Conservation (phyloP, 192 early-diverging fungal genomes). For the Funneliformis mosseae region DNA sequence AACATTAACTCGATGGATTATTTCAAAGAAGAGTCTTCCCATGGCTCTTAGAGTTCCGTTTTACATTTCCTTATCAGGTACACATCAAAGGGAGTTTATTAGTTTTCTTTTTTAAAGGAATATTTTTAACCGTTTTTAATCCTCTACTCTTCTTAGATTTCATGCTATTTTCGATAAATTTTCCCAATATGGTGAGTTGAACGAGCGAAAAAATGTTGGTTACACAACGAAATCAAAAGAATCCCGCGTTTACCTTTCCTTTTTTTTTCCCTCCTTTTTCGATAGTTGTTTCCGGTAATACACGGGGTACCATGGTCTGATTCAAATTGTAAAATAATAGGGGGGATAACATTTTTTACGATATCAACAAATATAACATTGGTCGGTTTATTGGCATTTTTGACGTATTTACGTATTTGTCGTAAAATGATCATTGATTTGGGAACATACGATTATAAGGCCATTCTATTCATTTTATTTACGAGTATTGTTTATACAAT, state of each 20-base stretch:
- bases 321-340: background rate
- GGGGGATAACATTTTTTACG: slow-evolving; percentile 10
- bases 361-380: slow-evolving; percentile 6
- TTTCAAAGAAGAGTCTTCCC: background rate
- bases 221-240: background rate
- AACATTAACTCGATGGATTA: background rate
- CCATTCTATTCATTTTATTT: background rate
- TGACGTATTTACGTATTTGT: slow-evolving; percentile 18
- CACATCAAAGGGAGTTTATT: background rate
- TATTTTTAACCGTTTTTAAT: background rate
- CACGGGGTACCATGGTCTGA: slow-evolving; percentile 2
- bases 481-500: background rate
- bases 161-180: background rate
- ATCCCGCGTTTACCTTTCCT: background rate
- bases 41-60: slow-evolving; percentile 22
- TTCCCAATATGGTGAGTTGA: background rate
- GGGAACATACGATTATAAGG: slow-evolving; percentile 9
- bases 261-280: too few species aligned
- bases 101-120: background rate
- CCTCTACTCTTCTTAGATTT: background rate
- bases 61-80: slow-evolving; percentile 26
- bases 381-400: slow-evolving; percentile 1
- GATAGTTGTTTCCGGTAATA: background rate
- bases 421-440: slow-evolving; percentile 5
- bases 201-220: too few species aligned